Evolutionary conservation across 2,329 filamentous ascomycete genomes (phyloP), one percentile per base, ranked within the genome.

Genomic region (Clonostachys rosea): DNA sequence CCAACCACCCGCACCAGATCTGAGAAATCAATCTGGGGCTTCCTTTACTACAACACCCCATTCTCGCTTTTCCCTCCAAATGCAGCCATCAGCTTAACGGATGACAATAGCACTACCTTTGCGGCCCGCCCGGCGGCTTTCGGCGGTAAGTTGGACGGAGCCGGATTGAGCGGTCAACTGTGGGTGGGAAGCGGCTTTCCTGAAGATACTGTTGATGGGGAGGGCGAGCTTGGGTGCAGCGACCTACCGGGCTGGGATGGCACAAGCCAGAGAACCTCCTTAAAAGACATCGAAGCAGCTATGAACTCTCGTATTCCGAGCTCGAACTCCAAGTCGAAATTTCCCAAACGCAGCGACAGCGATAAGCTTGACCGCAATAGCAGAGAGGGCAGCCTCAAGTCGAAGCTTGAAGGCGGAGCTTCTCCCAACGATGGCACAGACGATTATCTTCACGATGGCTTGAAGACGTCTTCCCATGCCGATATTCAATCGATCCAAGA

Each of bases 51-150:
- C 65, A 83, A 83, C 49, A 76, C 84, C 6, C 86, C 91, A 1
- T 89, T 91, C 53, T 91, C 89, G 17, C 82, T 99, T 18, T 99
- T 99, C 63, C 91, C 92, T 5, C 91, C 91, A 5, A 96, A 94
- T 54, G 94, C 94, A 43, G 88, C 95, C 59, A 96, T 99, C 63
- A 96, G 89, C 65, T 79, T 99, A 51, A 96, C 91, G 60, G 91
- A 97, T 67, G 94, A 99, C 68, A 99, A 99, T 67, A 96, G 90
- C 56, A 99, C 94, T 12, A 95, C 95, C 56, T 99, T 99, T 70
- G 78, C 95, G 47, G 91, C 94, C 40, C 80, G 94, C 43, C 94
- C 94, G 50, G 94, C 94, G 46, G 91, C 90, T 37, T 99, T 97
- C 69, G 94, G 94, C 1, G 90, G 94, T 5, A 71, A 80, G 37